Conservation (phyloP, 1,284 basidiomycete genomes). For the Trichosporon coremiiforme region DNA sequence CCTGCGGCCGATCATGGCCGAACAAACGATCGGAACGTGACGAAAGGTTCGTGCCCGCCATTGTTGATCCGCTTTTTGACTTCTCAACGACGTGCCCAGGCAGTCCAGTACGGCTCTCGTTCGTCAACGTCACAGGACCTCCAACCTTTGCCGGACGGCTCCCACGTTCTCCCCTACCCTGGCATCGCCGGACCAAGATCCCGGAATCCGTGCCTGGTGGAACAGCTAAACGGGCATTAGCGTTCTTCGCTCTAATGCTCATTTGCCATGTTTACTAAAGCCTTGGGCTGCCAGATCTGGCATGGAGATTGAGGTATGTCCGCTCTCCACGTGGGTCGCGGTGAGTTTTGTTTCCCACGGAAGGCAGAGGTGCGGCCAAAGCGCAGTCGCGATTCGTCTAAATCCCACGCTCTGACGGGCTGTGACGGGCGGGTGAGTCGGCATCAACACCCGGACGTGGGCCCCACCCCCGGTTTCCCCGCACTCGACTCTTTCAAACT, state of each 20-base stretch:
- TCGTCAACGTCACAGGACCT: no score
- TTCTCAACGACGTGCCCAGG: no score
- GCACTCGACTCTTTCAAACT: constrained; percentile 8
- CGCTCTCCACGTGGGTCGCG: no score
- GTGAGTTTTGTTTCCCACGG: background rate
- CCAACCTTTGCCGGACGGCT: no score
- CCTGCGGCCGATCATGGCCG: no score
- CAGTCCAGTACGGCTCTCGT: no score
- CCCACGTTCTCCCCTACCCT: no score
- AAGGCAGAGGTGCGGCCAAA: background rate
- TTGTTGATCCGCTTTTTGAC: no score
- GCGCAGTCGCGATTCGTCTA: constrained; percentile 8
- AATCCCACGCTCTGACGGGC: background rate
- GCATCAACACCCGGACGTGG: constrained; percentile 14
- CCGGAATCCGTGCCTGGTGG: background rate
- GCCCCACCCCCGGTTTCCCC: constrained; percentile 28
- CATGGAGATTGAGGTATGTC: background rate
- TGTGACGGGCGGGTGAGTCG: background rate
- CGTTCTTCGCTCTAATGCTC: background rate
- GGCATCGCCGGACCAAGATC: background rate
- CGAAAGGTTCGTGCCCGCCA: no score
- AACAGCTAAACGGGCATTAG: background rate
- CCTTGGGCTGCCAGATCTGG: background rate
- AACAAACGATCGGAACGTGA: no score
- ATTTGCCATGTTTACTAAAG: background rate